Conservation (phyloP, 169 alveolate genomes). For the Theileria sp. region DNA sequence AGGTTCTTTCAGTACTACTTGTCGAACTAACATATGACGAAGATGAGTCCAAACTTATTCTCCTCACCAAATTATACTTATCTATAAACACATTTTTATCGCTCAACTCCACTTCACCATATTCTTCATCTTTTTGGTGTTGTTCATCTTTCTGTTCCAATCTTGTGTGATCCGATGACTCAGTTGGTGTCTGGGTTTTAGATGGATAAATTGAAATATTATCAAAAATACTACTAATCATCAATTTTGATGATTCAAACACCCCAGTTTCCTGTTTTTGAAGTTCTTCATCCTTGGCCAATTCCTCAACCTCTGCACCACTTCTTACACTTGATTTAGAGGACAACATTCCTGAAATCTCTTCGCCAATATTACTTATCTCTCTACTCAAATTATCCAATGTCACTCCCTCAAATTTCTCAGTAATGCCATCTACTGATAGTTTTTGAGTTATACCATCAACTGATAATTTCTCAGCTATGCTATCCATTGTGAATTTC, state of each 20-base stretch:
- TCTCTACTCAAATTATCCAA: constrained; percentile 1
- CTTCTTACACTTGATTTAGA: not conserved
- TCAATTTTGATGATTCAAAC: not conserved
- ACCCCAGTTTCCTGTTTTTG: not conserved
- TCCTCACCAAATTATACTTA: constrained; percentile 5
- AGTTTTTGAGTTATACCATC: not conserved
- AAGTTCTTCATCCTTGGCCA: not conserved
- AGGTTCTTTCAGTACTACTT: not conserved
- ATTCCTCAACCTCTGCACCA: not conserved
- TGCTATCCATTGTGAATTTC: not conserved
- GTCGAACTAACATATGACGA: not conserved
- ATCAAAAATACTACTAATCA: not conserved
- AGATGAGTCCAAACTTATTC: constrained; percentile 6
- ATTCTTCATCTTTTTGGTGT: not conserved
- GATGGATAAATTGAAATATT: not conserved
- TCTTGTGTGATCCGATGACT: not conserved
- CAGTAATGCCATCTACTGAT: not conserved
- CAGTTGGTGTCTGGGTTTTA: not conserved
- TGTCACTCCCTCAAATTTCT: not conserved
- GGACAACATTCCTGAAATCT: not conserved
- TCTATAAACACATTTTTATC: not conserved
- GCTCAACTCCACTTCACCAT: not conserved
- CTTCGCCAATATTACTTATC: not conserved
- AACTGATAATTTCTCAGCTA: not conserved
- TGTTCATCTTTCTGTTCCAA: not conserved